A percentile compares a stretch with the other conserved stretches of the same genome.
phyloP scores from a whole-genome alignment of 2,329 filamentous ascomycete genomes.

The Claviceps pazoutovae region DNA sequence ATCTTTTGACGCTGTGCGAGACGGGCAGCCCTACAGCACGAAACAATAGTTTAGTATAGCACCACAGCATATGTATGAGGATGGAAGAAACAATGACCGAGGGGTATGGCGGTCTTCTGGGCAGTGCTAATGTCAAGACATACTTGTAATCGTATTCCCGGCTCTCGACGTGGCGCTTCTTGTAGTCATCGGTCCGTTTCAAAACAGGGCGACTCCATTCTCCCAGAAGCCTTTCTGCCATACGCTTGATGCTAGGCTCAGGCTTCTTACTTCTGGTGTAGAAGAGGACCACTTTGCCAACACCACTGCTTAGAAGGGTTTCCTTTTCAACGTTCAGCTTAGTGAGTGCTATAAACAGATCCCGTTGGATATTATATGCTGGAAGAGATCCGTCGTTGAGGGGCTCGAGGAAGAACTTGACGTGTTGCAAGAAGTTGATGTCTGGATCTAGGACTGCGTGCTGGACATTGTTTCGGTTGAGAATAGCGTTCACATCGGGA shows the following conservation, averaged over 20 bases:
- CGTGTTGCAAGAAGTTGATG: constrained; percentile 84
- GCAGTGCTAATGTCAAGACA: background rate
- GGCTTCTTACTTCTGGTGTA: constrained; percentile 92
- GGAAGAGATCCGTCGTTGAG: constrained; percentile 87
- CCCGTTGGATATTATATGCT: constrained; percentile 93
- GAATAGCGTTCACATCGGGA: constrained; percentile 72
- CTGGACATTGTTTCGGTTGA: constrained; percentile 81
- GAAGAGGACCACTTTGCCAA: constrained; percentile 92
- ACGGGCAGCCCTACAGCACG: constrained; percentile 34
- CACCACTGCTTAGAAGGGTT: constrained; percentile 73
- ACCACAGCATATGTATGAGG: background rate
- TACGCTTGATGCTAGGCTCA: constrained; percentile 78
- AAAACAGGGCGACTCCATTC: constrained; percentile 95
- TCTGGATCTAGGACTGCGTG: constrained; percentile 83
- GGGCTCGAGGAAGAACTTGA: constrained; percentile 95
- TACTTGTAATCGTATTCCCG: constrained; percentile 52
- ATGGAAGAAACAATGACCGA: background rate
- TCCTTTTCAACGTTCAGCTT: constrained; percentile 86
- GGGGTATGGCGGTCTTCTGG: background rate
- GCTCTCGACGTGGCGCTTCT: constrained; percentile 58
- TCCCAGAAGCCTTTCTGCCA: constrained; percentile 80
- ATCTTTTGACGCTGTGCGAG: constrained; percentile 34
- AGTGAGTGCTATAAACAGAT: constrained; percentile 70
- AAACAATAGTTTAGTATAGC: constrained; percentile 2
- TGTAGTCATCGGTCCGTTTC: constrained; percentile 87